Conservation (phyloP, 768 basidiomycete genomes). For the Lentinula lateritia region DNA sequence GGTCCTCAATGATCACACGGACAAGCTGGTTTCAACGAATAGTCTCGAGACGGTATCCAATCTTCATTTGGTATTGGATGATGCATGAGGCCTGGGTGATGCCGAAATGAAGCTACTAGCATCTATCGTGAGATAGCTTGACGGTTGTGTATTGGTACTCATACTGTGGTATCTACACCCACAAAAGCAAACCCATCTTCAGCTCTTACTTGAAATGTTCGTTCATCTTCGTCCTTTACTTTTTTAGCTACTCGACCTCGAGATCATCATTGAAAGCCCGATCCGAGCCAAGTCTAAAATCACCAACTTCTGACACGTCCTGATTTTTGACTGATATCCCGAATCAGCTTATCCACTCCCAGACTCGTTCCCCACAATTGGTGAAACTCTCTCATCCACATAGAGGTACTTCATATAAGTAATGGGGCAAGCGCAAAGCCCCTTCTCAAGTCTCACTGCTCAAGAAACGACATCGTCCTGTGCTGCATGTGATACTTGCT, state of each 20-base stretch:
- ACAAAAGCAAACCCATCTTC: too few species aligned
- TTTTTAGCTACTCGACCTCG: background rate
- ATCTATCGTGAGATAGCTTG: background rate
- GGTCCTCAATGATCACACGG: background rate
- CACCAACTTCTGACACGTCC: background rate
- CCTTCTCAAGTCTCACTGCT: background rate
- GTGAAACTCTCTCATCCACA: background rate
- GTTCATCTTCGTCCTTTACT: background rate
- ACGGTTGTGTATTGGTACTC: background rate
- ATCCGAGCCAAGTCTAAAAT: background rate
- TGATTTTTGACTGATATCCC: background rate
- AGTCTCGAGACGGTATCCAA: background rate
- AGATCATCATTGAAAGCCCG: background rate
- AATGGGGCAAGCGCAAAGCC: background rate
- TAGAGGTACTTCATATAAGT: background rate
- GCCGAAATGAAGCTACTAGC: background rate
- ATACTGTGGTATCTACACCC: too few species aligned
- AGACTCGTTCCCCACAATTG: background rate
- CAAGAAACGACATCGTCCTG: background rate
- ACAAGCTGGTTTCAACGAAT: background rate
- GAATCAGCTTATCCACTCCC: background rate
- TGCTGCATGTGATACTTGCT: background rate
- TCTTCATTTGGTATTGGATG: background rate
- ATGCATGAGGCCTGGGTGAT: background rate
- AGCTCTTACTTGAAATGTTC: background rate